Evolutionary conservation across 1,139 yeast genomes (phyloP).

Genomic region (Williopsis jadinii): DNA sequence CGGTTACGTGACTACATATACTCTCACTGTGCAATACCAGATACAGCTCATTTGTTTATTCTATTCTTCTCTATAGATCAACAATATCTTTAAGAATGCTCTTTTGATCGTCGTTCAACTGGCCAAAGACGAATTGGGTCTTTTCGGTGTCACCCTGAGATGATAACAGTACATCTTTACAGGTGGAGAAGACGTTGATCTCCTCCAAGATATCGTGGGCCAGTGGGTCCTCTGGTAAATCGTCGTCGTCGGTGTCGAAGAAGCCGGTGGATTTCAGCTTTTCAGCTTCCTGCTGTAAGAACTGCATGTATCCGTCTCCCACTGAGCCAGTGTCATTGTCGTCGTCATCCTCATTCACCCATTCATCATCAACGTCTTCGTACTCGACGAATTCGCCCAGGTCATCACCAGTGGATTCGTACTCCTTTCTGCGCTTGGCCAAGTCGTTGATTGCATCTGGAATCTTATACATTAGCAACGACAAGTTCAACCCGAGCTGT

Average conservation of each 20-base stretch:
- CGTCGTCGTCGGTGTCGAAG: constrained; percentile 48
- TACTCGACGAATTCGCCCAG: constrained; percentile 16
- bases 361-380: constrained; percentile 24
- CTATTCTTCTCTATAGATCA: constrained; percentile 10
- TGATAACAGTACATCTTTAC: constrained; percentile 32
- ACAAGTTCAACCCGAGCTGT: constrained; percentile 40
- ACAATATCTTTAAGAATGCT: constrained; percentile 23
- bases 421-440: constrained; percentile 56
- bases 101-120: constrained; percentile 29
- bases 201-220: constrained; percentile 71
- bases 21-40: no score
- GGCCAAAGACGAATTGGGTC: constrained; percentile 28
- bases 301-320: constrained; percentile 36
- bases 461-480: constrained; percentile 45
- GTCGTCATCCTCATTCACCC: constrained; percentile 36
- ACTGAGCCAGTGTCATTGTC: constrained; percentile 35
- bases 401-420: constrained; percentile 29
- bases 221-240: constrained; percentile 72
- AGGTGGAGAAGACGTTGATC: constrained; percentile 53
- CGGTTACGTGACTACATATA: no score
- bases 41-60: no score
- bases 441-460: constrained; percentile 66
- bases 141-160: constrained; percentile 29
- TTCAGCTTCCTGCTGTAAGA: constrained; percentile 37
- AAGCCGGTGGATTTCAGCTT: constrained; percentile 33